These are phyloP conservation scores for Cadophora malorum DNA, from an alignment of 2,329 filamentous ascomycete genomes.

Conservation along the genomic window DNA sequence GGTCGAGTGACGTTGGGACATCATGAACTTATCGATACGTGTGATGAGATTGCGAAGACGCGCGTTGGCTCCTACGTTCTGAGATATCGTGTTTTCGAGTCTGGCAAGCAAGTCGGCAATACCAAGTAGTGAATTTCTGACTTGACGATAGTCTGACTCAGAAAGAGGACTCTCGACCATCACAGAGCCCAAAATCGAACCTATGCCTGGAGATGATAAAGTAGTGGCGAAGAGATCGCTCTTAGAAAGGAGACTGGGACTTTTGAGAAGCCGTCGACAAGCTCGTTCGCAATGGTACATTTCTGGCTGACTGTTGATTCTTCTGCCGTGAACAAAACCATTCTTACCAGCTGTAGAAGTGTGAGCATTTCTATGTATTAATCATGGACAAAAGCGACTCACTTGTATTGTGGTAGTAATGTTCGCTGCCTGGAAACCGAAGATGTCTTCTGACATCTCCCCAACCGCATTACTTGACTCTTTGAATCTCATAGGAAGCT, in stretches of 20 bases:
- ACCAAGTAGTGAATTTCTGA: slow-evolving; percentile 50
- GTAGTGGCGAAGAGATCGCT: slow-evolving; percentile 55
- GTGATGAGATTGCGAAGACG: slow-evolving; percentile 50
- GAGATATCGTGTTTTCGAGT: slow-evolving; percentile 50
- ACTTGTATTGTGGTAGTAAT: slow-evolving; percentile 51
- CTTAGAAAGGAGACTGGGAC: slow-evolving; percentile 51
- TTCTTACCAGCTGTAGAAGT: slow-evolving; percentile 49
- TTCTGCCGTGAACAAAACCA: slow-evolving; percentile 51
- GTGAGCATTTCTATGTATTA: background rate
- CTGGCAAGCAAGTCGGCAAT: slow-evolving; percentile 54
- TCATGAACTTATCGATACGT: slow-evolving; percentile 49
- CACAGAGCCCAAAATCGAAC: slow-evolving; percentile 55
- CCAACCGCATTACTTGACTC: slow-evolving; percentile 17
- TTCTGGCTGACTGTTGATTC: slow-evolving; percentile 50
- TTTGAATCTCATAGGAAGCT: slow-evolving; percentile 34
- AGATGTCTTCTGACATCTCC: slow-evolving; percentile 36
- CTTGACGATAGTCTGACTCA: slow-evolving; percentile 35
- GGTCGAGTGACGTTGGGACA: slow-evolving; percentile 13
- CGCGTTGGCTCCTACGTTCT: slow-evolving; percentile 48
- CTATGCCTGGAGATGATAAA: slow-evolving; percentile 57
- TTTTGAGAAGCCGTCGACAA: slow-evolving; percentile 50
- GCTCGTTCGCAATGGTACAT: slow-evolving; percentile 53
- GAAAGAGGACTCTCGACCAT: slow-evolving; percentile 45
- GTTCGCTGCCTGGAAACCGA: slow-evolving; percentile 57
- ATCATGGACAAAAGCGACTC: background rate